phyloP scores from a whole-genome alignment of 2,329 filamentous ascomycete genomes.

The Aspergillus nomiae region DNA sequence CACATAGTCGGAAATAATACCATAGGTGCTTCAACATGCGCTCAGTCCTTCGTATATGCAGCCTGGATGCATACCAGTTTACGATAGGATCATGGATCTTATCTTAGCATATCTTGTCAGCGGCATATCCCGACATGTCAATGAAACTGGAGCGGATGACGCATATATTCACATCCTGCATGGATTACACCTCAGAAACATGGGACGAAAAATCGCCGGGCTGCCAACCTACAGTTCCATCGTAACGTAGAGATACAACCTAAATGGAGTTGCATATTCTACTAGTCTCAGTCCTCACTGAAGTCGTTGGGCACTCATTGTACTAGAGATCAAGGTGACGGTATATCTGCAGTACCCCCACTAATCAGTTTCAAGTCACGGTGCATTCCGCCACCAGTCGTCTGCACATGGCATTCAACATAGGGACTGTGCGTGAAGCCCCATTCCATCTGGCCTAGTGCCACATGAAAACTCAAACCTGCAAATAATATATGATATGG shows the following conservation, averaged over 20 bases:
- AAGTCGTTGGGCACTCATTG: neutral
- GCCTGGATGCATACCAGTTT: neutral
- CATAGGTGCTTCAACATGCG: neutral
- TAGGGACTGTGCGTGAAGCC: neutral
- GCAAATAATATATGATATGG: neutral
- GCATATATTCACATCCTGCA: neutral
- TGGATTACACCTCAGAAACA: neutral
- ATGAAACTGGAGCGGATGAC: no score
- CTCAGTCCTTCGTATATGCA: neutral
- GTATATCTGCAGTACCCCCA: neutral
- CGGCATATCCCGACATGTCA: neutral
- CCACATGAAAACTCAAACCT: neutral
- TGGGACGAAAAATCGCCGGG: neutral
- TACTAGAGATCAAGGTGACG: neutral
- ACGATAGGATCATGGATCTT: neutral
- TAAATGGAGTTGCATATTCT: neutral
- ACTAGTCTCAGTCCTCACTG: no score
- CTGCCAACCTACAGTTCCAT: neutral
- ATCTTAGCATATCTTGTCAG: neutral
- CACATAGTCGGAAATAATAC: neutral
- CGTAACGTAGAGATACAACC: neutral
- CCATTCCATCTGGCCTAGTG: neutral
- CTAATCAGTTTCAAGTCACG: neutral
- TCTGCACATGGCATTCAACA: neutral
- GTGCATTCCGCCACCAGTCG: neutral